These are phyloP conservation scores for Entoloma clypeatum DNA, from an alignment of 1,284 basidiomycete species.

Conservation along the genomic window DNA sequence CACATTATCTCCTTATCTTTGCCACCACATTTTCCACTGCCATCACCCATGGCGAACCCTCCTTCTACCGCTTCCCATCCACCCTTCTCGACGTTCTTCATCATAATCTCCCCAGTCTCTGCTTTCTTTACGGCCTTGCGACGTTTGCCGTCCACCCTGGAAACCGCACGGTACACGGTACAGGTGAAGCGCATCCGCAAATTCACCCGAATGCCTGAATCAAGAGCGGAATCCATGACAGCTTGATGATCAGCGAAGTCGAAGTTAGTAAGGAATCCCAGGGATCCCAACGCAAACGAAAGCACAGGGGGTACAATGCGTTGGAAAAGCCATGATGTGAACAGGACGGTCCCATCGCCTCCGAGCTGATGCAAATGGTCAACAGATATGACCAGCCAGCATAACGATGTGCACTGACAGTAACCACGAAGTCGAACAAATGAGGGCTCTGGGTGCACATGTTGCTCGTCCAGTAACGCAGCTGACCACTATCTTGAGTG, in stretches of 20 bases:
- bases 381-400: constrained; percentile 4
- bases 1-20: constrained; percentile 99
- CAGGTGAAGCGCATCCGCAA: constrained; percentile 99
- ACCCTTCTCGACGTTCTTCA: constrained; percentile 82
- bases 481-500: constrained; percentile 73
- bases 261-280: constrained; percentile 98
- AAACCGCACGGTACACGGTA: constrained; percentile 91
- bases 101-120: constrained; percentile 91
- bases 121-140: constrained; percentile 87
- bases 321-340: constrained; percentile 99
- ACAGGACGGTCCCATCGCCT: constrained; percentile 97
- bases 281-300: constrained; percentile 95
- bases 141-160: constrained; percentile 62
- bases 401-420: constrained; percentile 51
- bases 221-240: constrained; percentile 88
- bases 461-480: constrained; percentile 95
- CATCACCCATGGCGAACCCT: constrained; percentile 34
- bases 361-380: constrained; percentile 62
- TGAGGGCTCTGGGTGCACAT: constrained; percentile 94
- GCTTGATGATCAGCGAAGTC: constrained; percentile 87
- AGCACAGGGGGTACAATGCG: constrained; percentile 96
- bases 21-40: constrained; percentile 36
- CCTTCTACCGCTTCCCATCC: constrained; percentile 95
- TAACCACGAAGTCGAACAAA: constrained; percentile 97
- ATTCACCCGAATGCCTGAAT: constrained; percentile 95